Evolutionary conservation across 371 early-diverging fungal genomes (phyloP), one percentile per base, ranked within the genome.

Genomic region (Choanephora cucurbitarum): DNA sequence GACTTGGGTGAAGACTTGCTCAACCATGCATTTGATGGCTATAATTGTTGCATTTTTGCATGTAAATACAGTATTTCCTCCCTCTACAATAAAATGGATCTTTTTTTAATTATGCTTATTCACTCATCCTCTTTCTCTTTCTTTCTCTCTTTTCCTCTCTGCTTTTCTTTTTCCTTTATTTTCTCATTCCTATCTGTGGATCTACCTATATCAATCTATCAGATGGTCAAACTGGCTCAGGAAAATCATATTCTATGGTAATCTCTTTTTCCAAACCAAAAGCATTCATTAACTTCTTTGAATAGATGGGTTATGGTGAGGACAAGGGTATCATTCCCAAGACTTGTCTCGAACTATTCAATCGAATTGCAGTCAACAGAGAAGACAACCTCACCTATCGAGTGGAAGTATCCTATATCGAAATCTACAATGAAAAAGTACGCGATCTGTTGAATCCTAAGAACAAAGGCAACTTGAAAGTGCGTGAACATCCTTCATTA

Each of bases 141-240:
- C 14, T 37, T 11, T 37, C 14, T 37, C 14, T 37, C 11, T 17
- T 43, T 18, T 31, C 6, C 11, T 22, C 45, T 19, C 13, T n/a
- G 3, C 18, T 5, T 19, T 18, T 44, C 24, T 37, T 49, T 42
- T n/a, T n/a, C n/a, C n/a, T n/a, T n/a, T n/a, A n/a, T n/a, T n/a
- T n/a, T n/a, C n/a, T n/a, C n/a, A n/a, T n/a, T n/a, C n/a, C n/a
- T n/a, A n/a, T n/a, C n/a, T n/a, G n/a, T n/a, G n/a, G n/a, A n/a
- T n/a, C n/a, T n/a, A n/a, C n/a, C n/a, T n/a, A n/a, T n/a, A n/a
- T n/a, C n/a, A n/a, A n/a, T n/a, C n/a, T 22, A 17, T 43, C 68
- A 87, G 89, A 94, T 70, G 94, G 93, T 28, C 93, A 93, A 72
- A 94, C 93, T 8, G 92, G 90, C 44, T 78, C 86, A 19, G 93